Evolutionary conservation across 306 rosid species (phyloP), one percentile per base, ranked within the genome.

Genomic region (Glycine soja): DNA sequence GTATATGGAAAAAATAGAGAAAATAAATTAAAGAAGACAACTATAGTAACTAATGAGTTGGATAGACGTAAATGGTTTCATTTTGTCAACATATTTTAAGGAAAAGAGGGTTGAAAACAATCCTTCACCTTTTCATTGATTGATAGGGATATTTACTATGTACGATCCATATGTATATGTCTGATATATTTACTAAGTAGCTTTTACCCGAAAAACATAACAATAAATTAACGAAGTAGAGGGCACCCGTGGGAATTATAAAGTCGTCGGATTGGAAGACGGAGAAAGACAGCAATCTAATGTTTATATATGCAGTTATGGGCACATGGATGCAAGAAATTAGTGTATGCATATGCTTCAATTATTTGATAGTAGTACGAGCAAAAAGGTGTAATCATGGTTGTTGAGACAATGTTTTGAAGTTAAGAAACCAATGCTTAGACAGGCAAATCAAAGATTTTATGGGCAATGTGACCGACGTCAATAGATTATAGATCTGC

Each of bases 341-440:
- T 4, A 7, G 46, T 42, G 12, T 6, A 57, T n/a, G 11, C 68
- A 79, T 61, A 70, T 71, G 72, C 53, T 53, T 66, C 47, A 59
- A 80, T 47, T 46, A 72, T 82, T 79, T 8, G 65, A 67, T 43
- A 38, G 58, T 79, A 70, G 79, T 76, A 24, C 15, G 51, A 78
- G 50, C 18, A 56, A 84, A 87, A 79, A 47, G 80, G 77, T 73
- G 75, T 16, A 47, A 86, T 86, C 82, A 83, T 75, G 82, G 81
- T 83, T 72, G 86, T 76, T 83, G 76, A 83, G 74, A 76, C 70
- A 40, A 76, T 83, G 87, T 78, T 86, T 86, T 58, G 72, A 86
- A 83, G 83, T 76, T 80, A 83, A 83, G 89, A 72, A 86, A 86
- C 65, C 83, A 30, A 83, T 58, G 81, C 76, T 77, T 72, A 48